phyloP scores from a whole-genome alignment of 169 alveolate species.

The Nephromyces sp. region DNA sequence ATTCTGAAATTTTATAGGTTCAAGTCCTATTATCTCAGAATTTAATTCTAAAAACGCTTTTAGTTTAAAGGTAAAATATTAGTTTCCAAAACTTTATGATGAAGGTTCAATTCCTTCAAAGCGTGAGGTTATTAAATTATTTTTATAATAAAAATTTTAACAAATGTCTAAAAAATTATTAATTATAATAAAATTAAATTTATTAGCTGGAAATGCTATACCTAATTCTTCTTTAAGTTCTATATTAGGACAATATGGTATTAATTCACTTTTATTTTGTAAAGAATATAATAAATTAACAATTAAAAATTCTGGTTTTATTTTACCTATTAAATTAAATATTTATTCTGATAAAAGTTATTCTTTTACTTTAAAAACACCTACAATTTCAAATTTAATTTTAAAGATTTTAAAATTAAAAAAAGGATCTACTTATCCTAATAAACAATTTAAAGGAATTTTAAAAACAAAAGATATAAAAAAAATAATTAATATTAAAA shows the following conservation, averaged over 20 bases:
- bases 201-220: not conserved
- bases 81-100: not conserved
- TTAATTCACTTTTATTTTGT: not conserved
- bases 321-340: not conserved
- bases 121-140: no score
- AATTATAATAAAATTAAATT: not conserved
- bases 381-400: not conserved
- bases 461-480: not conserved
- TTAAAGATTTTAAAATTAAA: not conserved
- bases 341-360: not conserved
- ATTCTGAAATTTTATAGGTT: not conserved
- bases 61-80: not conserved
- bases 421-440: not conserved
- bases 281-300: not conserved
- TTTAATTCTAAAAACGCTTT: no score
- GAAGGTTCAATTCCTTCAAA: not conserved
- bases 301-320: not conserved
- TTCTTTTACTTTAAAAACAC: not conserved
- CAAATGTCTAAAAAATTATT: not conserved
- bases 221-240: not conserved
- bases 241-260: not conserved
- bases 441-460: not conserved
- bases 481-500: not conserved
- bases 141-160: no score
- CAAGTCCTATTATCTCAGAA: not conserved